Conservation (phyloP, 2,329 filamentous ascomycete species). For the Stylonectria norvegica region DNA sequence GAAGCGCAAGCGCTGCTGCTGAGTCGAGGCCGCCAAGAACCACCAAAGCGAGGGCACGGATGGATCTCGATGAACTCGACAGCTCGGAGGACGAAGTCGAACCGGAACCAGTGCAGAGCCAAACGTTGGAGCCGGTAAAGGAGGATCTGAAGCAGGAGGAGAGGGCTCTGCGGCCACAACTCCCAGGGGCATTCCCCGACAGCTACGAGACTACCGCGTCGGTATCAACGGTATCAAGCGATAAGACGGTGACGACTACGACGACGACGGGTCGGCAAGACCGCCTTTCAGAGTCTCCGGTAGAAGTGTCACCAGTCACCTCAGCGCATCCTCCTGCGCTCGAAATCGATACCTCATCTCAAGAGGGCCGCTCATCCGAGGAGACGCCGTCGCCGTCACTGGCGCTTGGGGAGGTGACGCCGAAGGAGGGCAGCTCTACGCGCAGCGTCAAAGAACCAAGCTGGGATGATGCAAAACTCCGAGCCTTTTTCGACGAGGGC, state of each 20-base stretch:
- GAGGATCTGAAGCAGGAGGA: constrained; percentile 19
- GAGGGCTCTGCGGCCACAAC: constrained; percentile 29
- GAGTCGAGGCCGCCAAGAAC: constrained; percentile 53
- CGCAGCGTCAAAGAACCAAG: constrained; percentile 42
- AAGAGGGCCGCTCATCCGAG: constrained; percentile 61
- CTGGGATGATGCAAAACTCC: constrained; percentile 84
- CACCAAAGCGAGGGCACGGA: constrained; percentile 52
- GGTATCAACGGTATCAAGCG: constrained; percentile 35
- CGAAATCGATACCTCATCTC: constrained; percentile 67
- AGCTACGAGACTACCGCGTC: constrained; percentile 35
- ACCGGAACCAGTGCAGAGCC: constrained; percentile 21
- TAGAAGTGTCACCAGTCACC: constrained; percentile 47
- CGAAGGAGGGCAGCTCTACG: constrained; percentile 36
- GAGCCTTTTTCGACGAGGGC: constrained; percentile 87
- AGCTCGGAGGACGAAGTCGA: constrained; percentile 47
- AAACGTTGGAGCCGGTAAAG: constrained; percentile 14
- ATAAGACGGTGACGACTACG: constrained; percentile 27
- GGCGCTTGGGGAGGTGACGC: constrained; percentile 43
- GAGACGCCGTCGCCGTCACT: constrained; percentile 65
- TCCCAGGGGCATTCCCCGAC: constrained; percentile 42
- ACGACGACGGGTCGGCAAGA: constrained; percentile 34
- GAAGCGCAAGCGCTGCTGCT: constrained; percentile 33
- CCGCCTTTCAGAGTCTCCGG: constrained; percentile 64
- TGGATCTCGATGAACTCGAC: constrained; percentile 70
- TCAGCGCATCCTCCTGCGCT: constrained; percentile 60